Evolutionary conservation across 1,284 basidiomycete species (phyloP), one percentile per base, ranked within the genome.

Genomic region (Acaromyces ingoldii): DNA sequence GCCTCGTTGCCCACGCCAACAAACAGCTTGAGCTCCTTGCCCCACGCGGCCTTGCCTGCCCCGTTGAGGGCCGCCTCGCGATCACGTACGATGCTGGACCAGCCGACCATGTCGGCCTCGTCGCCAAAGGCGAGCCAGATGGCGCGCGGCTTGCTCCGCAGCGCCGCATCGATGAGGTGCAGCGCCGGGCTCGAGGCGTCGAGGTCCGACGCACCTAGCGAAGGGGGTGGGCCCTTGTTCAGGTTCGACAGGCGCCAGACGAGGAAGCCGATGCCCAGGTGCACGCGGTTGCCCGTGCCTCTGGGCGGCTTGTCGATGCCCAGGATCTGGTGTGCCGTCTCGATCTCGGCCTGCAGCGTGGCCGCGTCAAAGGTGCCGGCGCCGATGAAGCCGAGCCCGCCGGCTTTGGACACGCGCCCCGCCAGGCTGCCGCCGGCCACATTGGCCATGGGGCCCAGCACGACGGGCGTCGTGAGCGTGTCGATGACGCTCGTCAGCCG

Each of bases 331-430:
- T 49, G 49, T 1, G 65, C 70, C 24, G 55, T 51, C 0, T 45
- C 38, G 5, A 66, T 46, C 39, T 73, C 68, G 19, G 40, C 11
- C 11, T 53, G 37, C 5, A 74, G 53, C 31, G 48, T 49, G 25
- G 50, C 24, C 1, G 55, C 49, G 1, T 53, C 51, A 39, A 57
- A 65, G 45, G 67, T 70, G 30, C 72, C 72, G 1, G 72, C 72
- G 17, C 70, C 72, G 45, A 73, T 59, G 49, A 72, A 72, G n/a
- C 72, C 72, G 7, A 74, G 62, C 6, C 65, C 70, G 33, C 70
- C 72, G 7, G 58, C 72, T 6, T 49, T 26, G 1, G 69, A 66
- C 6, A 72, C 65, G 9, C 60, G 51, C 4, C 56, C 67, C 0
- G 69, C 70, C 4, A 74, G 65, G 11, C 55, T 37, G 11, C 67